Evolutionary conservation across 371 early-diverging fungal genomes (phyloP).

Genomic region (Batkoa obscura): DNA sequence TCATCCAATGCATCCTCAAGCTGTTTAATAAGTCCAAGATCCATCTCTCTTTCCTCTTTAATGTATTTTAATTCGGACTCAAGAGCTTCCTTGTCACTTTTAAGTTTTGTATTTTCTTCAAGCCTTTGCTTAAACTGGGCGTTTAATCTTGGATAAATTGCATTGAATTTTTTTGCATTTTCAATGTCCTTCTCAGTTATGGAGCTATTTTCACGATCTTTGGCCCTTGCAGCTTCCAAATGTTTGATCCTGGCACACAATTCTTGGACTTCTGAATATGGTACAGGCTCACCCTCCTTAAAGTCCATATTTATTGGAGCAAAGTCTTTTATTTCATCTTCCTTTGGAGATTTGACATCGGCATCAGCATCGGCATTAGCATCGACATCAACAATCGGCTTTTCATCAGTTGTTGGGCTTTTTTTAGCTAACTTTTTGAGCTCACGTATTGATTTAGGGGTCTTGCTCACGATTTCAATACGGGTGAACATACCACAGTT

Average conservation of each 20-base stretch:
- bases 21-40: too few species aligned
- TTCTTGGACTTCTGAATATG: slow-evolving; percentile 57
- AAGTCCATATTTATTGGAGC: not conserved
- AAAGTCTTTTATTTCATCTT: not conserved
- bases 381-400: not conserved
- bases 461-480: not conserved
- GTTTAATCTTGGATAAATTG: too few species aligned
- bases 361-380: not conserved
- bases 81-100: too few species aligned
- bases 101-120: too few species aligned
- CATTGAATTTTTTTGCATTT: slow-evolving; percentile 24
- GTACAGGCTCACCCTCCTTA: slow-evolving; percentile 2
- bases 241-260: slow-evolving; percentile 56
- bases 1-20: too few species aligned
- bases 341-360: not conserved
- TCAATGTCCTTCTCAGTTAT: slow-evolving; percentile 51
- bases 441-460: slow-evolving; percentile 22
- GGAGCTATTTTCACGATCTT: slow-evolving; percentile 52
- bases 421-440: slow-evolving; percentile 19
- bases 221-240: slow-evolving; percentile 58
- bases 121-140: too few species aligned
- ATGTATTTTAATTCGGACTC: too few species aligned
- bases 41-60: too few species aligned
- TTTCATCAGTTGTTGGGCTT: slow-evolving; percentile 8
- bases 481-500: slow-evolving; percentile 71